These are phyloP conservation scores for Pyrus pyrifolia DNA, from an alignment of 306 rosid species.

Conservation along the genomic window DNA sequence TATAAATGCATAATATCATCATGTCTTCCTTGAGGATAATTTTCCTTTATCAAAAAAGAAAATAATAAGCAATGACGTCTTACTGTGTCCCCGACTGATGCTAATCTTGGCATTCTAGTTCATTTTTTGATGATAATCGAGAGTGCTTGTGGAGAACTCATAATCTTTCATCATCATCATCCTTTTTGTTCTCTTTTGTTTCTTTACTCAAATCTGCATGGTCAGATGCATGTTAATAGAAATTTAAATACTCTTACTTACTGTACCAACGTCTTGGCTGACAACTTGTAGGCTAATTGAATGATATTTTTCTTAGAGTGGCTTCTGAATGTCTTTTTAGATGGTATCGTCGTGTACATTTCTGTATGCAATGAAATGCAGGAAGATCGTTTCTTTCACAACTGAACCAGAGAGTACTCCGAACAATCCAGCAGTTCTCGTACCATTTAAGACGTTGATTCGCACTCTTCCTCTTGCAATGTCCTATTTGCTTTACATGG, in stretches of 20 bases:
- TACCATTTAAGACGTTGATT: constrained; percentile 36
- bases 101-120: too few species aligned
- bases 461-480: constrained; percentile 60
- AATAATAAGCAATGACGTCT: background rate
- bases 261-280: background rate
- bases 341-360: constrained; percentile 36
- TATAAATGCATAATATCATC: background rate
- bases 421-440: constrained; percentile 33
- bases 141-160: too few species aligned
- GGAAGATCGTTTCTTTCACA: constrained; percentile 58
- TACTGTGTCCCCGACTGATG: too few species aligned
- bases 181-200: too few species aligned
- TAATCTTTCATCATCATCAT: too few species aligned
- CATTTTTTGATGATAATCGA: too few species aligned
- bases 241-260: background rate
- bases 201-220: too few species aligned
- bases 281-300: background rate
- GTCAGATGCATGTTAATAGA: too few species aligned
- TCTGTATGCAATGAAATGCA: constrained; percentile 45
- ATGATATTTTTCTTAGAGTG: background rate
- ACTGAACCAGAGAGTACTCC: constrained; percentile 29
- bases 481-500: constrained; percentile 58
- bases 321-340: constrained; percentile 21
- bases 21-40: background rate
- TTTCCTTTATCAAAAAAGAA: background rate